Evolutionary conservation across 2,329 filamentous ascomycete species (phyloP).

Genomic region (Neonectria punicea): DNA sequence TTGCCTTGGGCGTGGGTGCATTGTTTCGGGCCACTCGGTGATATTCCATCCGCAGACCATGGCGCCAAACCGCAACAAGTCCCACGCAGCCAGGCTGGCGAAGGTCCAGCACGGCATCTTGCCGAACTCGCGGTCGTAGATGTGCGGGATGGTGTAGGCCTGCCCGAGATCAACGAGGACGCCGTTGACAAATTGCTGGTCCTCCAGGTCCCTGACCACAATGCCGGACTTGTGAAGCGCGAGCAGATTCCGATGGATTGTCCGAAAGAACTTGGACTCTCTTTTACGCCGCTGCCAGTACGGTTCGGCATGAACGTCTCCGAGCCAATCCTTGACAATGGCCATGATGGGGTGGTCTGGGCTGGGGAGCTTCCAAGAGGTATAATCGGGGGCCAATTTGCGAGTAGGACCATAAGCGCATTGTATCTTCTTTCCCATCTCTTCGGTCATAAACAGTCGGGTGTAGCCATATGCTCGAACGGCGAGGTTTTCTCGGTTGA

Average conservation of each 20-base stretch:
- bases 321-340: background rate
- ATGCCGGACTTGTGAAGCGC: background rate
- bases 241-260: background rate
- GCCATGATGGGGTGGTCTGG: background rate
- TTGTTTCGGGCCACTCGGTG: background rate
- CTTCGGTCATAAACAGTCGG: background rate
- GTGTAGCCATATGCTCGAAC: background rate
- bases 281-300: background rate
- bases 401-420: background rate
- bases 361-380: background rate
- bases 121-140: background rate
- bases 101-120: background rate
- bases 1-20: background rate
- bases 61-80: background rate
- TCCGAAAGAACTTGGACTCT: background rate
- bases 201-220: background rate
- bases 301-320: background rate
- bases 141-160: background rate
- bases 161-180: background rate
- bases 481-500: background rate
- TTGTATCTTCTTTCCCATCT: background rate
- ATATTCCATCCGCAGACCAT: background rate
- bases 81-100: background rate
- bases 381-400: too few relatives aligned
- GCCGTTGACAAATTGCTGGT: background rate